Evolutionary conservation across 2,329 filamentous ascomycete species (phyloP).

Genomic region (Amesomyces nigricolor): DNA sequence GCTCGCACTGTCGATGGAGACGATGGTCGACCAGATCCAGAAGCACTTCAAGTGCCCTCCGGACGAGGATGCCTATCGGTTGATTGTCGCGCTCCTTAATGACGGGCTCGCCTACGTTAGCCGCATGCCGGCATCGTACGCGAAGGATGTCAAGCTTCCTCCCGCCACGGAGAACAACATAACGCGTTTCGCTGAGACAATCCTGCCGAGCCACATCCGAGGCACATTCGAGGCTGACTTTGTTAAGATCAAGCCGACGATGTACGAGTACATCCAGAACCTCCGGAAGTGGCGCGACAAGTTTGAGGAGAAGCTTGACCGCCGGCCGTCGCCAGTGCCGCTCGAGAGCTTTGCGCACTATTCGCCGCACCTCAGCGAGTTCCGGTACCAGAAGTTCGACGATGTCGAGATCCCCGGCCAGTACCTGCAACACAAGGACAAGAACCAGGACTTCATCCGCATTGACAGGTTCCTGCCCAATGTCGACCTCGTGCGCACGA

Average conservation of each 20-base stretch:
- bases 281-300: conserved; percentile 93
- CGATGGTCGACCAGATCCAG: conserved; percentile 97
- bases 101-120: conserved; percentile 91
- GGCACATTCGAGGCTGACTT: conserved; percentile 98
- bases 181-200: conserved; percentile 91
- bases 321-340: conserved; percentile 64
- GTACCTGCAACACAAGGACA: conserved; percentile 95
- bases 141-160: conserved; percentile 85
- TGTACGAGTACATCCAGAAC: conserved; percentile 98
- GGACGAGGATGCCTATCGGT: conserved; percentile 92
- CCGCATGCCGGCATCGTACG: conserved; percentile 78
- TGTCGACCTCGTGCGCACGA: conserved; percentile 85
- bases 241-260: conserved; percentile 88
- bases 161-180: conserved; percentile 92
- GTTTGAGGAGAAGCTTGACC: conserved; percentile 95
- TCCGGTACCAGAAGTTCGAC: conserved; percentile 96
- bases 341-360: conserved; percentile 62
- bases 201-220: conserved; percentile 88
- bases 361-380: conserved; percentile 89
- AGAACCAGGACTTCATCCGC: conserved; percentile 96
- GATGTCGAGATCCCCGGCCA: conserved; percentile 97
- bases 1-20: conserved; percentile 95
- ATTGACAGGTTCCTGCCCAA: conserved; percentile 96
- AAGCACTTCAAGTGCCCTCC: conserved; percentile 99
- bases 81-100: conserved; percentile 96